Conservation (phyloP, 1,139 yeast species). For the Nakaseomyces sp. region DNA sequence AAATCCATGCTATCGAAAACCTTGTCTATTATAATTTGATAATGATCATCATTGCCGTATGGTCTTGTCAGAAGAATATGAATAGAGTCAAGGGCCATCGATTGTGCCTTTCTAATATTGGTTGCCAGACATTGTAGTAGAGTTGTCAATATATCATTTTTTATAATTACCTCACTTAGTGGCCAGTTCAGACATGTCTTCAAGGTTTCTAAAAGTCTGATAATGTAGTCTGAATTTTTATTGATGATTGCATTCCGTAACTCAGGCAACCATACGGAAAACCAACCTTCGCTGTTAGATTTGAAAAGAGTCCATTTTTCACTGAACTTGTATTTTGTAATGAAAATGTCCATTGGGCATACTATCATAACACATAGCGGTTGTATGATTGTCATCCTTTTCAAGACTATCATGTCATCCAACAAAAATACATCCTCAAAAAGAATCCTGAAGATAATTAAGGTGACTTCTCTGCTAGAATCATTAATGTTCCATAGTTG, state of each 20-base stretch:
- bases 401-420: slow-evolving; percentile 85
- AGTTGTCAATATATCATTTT: slow-evolving; percentile 59
- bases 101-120: slow-evolving; percentile 57
- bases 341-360: slow-evolving; percentile 59
- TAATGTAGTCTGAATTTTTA: slow-evolving; percentile 42
- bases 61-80: slow-evolving; percentile 80
- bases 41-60: slow-evolving; percentile 63
- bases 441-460: slow-evolving; percentile 71
- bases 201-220: slow-evolving; percentile 69
- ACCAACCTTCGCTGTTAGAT: slow-evolving; percentile 78
- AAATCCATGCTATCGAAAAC: slow-evolving; percentile 70
- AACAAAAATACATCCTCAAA: slow-evolving; percentile 91
- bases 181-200: slow-evolving; percentile 92
- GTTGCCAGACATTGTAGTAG: slow-evolving; percentile 56
- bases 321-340: slow-evolving; percentile 62
- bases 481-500: slow-evolving; percentile 62
- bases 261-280: slow-evolving; percentile 61
- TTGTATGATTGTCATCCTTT: slow-evolving; percentile 66
- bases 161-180: slow-evolving; percentile 61
- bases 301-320: slow-evolving; percentile 53
- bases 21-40: slow-evolving; percentile 68
- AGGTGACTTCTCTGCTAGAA: slow-evolving; percentile 62
- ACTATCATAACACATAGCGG: slow-evolving; percentile 79
- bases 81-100: slow-evolving; percentile 82
- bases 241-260: slow-evolving; percentile 44